Conservation (phyloP, 768 basidiomycete genomes). For the Sporobolomyces roseus region DNA sequence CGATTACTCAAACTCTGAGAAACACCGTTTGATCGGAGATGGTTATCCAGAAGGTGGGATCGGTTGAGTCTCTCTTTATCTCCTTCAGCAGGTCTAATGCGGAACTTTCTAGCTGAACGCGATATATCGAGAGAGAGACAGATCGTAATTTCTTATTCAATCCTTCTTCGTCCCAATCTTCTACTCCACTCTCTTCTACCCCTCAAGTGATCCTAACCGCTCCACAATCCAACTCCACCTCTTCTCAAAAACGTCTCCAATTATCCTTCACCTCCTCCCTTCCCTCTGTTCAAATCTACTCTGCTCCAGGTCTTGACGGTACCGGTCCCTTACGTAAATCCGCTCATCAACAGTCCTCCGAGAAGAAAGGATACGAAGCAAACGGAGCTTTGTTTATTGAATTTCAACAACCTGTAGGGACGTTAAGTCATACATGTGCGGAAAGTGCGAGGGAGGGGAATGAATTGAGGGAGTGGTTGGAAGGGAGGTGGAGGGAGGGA, state of each 20-base stretch:
- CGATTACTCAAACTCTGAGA: conserved; percentile 13
- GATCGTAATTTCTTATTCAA: conserved; percentile 38
- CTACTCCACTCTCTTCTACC: neutral
- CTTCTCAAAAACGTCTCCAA: no score
- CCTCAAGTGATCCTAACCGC: conserved; percentile 33
- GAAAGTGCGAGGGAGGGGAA: neutral
- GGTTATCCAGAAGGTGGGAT: conserved; percentile 20
- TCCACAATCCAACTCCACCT: neutral
- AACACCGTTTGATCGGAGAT: conserved; percentile 18
- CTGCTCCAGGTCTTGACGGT: conserved; percentile 14
- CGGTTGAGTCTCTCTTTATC: conserved; percentile 5
- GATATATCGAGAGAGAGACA: neutral
- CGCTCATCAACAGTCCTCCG: conserved; percentile 16
- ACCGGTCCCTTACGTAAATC: conserved; percentile 14
- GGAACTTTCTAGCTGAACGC: neutral
- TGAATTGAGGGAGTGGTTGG: conserved; percentile 7
- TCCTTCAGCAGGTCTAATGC: neutral
- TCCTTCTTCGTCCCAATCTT: neutral
- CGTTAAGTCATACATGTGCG: conserved; percentile 11
- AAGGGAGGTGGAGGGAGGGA: conserved; percentile 1
- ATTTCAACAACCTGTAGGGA: conserved; percentile 37
- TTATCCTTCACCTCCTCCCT: conserved; percentile 30
- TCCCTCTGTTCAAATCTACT: conserved; percentile 33
- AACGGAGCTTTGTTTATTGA: conserved; percentile 36
- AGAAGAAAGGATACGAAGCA: neutral